Conservation (phyloP, 441 rosid species). For the Adansonia rubrostipa region DNA sequence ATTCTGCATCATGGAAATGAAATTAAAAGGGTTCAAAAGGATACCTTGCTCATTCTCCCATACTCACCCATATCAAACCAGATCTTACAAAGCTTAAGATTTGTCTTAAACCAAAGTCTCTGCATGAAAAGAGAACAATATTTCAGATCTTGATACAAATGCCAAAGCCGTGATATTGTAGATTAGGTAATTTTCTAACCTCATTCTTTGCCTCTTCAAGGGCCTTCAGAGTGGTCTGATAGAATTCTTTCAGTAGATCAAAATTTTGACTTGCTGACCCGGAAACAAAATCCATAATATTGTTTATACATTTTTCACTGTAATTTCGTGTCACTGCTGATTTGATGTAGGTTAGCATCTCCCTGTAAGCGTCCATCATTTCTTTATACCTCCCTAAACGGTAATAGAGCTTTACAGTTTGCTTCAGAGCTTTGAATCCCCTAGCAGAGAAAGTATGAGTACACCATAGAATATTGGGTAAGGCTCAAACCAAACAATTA, state of each 20-base stretch:
- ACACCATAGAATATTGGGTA: too few species aligned
- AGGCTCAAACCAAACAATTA: slow-evolving; percentile 4
- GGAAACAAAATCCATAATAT: slow-evolving; percentile 98
- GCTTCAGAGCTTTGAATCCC: slow-evolving; percentile 99
- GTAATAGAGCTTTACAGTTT: slow-evolving; percentile 95
- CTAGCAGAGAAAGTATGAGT: slow-evolving; percentile 40
- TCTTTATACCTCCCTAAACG: slow-evolving; percentile 85
- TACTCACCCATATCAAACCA: slow-evolving; percentile 99
- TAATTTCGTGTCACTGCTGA: slow-evolving; percentile 97
- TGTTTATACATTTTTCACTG: slow-evolving; percentile 98
- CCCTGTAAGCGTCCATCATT: slow-evolving; percentile 95
- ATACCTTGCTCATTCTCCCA: slow-evolving; percentile 96
- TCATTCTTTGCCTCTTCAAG: slow-evolving; percentile 99
- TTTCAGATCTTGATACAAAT: slow-evolving; percentile 31
- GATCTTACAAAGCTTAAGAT: slow-evolving; percentile 97
- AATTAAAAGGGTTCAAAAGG: slow-evolving; percentile 11
- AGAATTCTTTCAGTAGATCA: slow-evolving; percentile 83
- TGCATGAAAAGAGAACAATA: slow-evolving; percentile 40
- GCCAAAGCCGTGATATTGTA: slow-evolving; percentile 1
- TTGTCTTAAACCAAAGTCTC: slow-evolving; percentile 99
- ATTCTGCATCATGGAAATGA: neutral
- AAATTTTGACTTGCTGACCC: slow-evolving; percentile 98
- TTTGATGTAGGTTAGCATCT: slow-evolving; percentile 94
- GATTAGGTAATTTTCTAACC: slow-evolving; percentile 44
- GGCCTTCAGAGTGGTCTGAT: slow-evolving; percentile 94